phyloP scores from a whole-genome alignment of 257 asterid genomes.

The Anisodus tanguticus region DNA sequence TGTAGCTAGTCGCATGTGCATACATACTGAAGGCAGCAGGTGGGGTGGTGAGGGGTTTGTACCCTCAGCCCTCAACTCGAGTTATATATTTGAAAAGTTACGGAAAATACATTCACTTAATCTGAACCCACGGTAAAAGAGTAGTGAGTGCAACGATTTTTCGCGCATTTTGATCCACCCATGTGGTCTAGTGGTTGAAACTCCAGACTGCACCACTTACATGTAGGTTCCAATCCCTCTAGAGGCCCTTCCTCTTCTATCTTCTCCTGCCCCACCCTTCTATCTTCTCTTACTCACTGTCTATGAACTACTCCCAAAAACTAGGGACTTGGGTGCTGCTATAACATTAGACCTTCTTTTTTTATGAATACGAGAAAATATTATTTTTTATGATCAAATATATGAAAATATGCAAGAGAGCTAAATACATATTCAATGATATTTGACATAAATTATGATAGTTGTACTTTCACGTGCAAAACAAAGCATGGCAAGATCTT shows the following conservation, averaged over 20 bases:
- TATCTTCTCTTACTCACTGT: not conserved
- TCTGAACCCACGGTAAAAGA: not conserved
- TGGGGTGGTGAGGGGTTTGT: too few species aligned
- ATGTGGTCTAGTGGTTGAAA: not conserved
- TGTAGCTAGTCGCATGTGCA: too few species aligned
- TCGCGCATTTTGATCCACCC: not conserved
- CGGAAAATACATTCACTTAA: not conserved
- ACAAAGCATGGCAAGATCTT: slow-evolving; percentile 8
- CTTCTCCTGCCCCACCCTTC: not conserved
- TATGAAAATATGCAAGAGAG: not conserved
- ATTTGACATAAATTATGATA: not conserved
- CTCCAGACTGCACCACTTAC: not conserved
- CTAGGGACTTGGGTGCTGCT: not conserved
- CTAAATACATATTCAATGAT: not conserved
- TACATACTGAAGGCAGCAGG: too few species aligned
- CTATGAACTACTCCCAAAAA: not conserved
- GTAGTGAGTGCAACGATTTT: not conserved
- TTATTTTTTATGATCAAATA: not conserved
- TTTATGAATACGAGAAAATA: not conserved
- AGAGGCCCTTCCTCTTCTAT: not conserved
- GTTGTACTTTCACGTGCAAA: not conserved
- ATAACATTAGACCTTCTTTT: not conserved
- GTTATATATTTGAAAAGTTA: not conserved
- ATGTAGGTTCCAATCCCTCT: not conserved
- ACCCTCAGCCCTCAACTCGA: too few species aligned